Base-by-base conservation (phyloP, 306 rosid genomes). In the Cucurbita moschata region DNA sequence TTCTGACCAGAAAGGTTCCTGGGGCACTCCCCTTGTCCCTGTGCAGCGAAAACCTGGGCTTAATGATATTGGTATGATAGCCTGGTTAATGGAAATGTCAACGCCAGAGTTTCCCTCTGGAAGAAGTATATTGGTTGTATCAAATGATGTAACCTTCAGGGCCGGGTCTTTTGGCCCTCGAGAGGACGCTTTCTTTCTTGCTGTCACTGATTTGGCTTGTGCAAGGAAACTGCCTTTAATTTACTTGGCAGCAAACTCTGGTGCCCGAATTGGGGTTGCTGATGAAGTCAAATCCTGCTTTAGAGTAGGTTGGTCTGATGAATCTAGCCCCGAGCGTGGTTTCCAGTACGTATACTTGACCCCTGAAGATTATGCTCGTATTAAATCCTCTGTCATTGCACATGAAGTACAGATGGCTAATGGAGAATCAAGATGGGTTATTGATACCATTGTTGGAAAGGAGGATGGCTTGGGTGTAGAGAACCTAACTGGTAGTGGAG, bases 101-200 rank as follows among this genome's bases (percentile, higher is more conserved):
- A 94, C 98, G 61, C 97, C 97, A 6, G 98, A 94, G 72, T 94
- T 90, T 75, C 92, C 96, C 75, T 85, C 92, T 77, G 97, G 97
- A 82, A 94, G 98, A 83, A 87, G 82, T 56, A 89, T 94, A 81
- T 74, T 94, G 82, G 81, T 94, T 78, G 91, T 90, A 59, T 62
- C 97, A 74, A 94, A 94, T 67, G 98, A 94, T 75, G 98, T 94
- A 75, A 94, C 98, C 76, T 94, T 85, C 86, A 87, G 82, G 83
- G 98, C 97, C 39, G 98, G 98, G 80, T 94, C 98, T 75, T 94
- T 94, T 83, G 97, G 98, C 75, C 98, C 96, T 38, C 88, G 80
- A 79, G 98, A 94, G 88, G 97, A 94, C 66, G 96, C 97, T 23
- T 94, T 90, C 87, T 94, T 90, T 77, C 89, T 81, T 73, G 98